Base-by-base conservation (phyloP, 768 basidiomycete genomes). In the Suillus hirtellus region DNA sequence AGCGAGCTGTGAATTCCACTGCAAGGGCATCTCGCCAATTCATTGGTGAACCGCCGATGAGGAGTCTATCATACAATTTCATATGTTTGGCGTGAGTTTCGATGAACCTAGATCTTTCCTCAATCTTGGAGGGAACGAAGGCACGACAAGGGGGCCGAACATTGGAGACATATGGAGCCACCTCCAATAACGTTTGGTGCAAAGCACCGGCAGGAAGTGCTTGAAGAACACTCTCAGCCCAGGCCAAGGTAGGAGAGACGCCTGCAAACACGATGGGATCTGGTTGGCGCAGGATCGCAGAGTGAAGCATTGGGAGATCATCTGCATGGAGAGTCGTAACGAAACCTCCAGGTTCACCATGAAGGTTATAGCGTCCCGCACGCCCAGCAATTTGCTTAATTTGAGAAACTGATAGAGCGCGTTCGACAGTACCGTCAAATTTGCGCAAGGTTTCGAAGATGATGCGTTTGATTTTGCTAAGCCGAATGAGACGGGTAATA, bases 311-410 rank as follows among this genome's bases (percentile, higher is more conserved):
- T 0, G 82, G 80, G 12, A 97, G 80, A 71, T 95, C 92, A 1
- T 77, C 71, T 2, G 77, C 71, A 49, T 80, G 72, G n/a, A 96
- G 72, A 0, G 94, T 90, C 0, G 95, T 95, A 9, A 87, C 89
- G 38, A 82, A 80, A 27, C 96, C 95, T 8, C 82, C 84, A 1
- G 82, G 73, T 62, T 67, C 69, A 44, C 80, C 77, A 40, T 89
- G 86, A 49, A 91, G 74, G 3, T 93, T 92, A 73, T 85, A 99
- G 2, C 96, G 89, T 14, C 96, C 96, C 0, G 96, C 96, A 46
- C 96, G 86, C 7, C 96, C 95, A 1, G 91, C 95, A 54, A 99
- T 97, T 73, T 98, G 96, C 73, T 97, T 97, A 72, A 93, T 85
- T 67, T 91, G 88, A 0, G 95, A 92, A 4, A 83, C 73, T 0